Evolutionary conservation across 1,284 basidiomycete genomes (phyloP).

Genomic region (Meira miltonrushii): DNA sequence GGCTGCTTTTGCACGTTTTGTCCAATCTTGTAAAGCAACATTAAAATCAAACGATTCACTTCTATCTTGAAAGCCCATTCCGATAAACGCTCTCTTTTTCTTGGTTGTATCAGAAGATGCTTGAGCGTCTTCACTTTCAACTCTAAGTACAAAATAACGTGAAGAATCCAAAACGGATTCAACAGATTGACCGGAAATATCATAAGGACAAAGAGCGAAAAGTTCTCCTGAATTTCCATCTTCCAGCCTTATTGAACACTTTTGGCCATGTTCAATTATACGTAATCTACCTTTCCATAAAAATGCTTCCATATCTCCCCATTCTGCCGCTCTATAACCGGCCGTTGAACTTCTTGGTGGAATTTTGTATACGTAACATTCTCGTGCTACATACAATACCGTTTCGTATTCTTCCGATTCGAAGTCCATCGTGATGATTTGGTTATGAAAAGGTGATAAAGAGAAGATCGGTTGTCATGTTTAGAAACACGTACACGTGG

Average conservation of each 20-base stretch:
- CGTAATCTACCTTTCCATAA: constrained; percentile 86
- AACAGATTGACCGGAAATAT: constrained; percentile 69
- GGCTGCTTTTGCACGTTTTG: constrained; percentile 59
- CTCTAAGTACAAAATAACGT: constrained; percentile 87
- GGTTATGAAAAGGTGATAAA: background rate
- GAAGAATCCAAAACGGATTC: constrained; percentile 95
- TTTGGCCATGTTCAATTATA: constrained; percentile 64
- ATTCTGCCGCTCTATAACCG: constrained; percentile 53
- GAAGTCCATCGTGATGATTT: background rate
- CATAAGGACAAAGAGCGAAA: constrained; percentile 87
- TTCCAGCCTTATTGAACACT: constrained; percentile 45
- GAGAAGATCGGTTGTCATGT: background rate
- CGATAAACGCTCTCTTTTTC: constrained; percentile 45
- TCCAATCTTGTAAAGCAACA: constrained; percentile 81
- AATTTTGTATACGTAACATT: constrained; percentile 63
- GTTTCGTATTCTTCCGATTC: constrained; percentile 61
- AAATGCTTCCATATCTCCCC: constrained; percentile 69
- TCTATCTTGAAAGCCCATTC: constrained; percentile 49
- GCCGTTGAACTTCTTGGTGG: constrained; percentile 70
- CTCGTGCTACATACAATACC: constrained; percentile 75
- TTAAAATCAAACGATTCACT: constrained; percentile 49
- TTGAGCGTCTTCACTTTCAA: constrained; percentile 56
- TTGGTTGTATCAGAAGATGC: constrained; percentile 25
- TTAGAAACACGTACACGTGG: too few species aligned
- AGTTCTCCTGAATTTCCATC: constrained; percentile 56